Conservation (phyloP, 1,284 basidiomycete species). For the Coriolopsis trogii region DNA sequence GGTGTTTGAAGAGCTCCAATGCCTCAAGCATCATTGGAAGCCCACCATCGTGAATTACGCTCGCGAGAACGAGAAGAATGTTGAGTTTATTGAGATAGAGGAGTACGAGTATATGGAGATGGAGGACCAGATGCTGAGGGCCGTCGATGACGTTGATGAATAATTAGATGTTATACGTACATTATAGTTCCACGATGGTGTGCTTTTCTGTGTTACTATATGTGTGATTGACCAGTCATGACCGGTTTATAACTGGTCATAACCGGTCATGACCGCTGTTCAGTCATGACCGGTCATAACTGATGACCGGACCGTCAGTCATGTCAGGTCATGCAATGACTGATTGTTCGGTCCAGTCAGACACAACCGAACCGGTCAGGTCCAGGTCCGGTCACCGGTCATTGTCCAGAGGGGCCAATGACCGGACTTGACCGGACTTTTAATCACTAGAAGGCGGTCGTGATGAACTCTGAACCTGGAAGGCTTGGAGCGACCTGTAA, state of each 20-base stretch:
- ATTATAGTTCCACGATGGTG: not conserved
- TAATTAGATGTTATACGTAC: too few species aligned
- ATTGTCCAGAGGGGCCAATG: not conserved
- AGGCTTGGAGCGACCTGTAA: too few species aligned
- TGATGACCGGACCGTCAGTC: not conserved
- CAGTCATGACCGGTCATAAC: not conserved
- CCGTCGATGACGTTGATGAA: not conserved
- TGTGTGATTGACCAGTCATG: not conserved
- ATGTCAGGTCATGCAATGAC: not conserved
- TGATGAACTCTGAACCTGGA: too few species aligned
- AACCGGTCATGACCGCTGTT: not conserved
- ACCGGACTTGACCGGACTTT: constrained; percentile 5
- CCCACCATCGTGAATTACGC: constrained; percentile 3
- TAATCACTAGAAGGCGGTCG: constrained; percentile 8
- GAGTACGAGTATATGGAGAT: constrained; percentile 1
- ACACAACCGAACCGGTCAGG: not conserved
- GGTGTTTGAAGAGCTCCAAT: constrained; percentile 5
- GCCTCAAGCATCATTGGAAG: constrained; percentile 3
- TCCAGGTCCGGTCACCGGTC: not conserved
- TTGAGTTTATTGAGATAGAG: not conserved
- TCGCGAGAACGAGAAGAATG: not conserved
- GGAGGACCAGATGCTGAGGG: not conserved
- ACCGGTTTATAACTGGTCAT: not conserved
- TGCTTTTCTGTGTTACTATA: not conserved
- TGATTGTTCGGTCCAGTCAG: not conserved